Conservation (phyloP, 805 yeast genomes). For the Jamesozyma gamospora region DNA sequence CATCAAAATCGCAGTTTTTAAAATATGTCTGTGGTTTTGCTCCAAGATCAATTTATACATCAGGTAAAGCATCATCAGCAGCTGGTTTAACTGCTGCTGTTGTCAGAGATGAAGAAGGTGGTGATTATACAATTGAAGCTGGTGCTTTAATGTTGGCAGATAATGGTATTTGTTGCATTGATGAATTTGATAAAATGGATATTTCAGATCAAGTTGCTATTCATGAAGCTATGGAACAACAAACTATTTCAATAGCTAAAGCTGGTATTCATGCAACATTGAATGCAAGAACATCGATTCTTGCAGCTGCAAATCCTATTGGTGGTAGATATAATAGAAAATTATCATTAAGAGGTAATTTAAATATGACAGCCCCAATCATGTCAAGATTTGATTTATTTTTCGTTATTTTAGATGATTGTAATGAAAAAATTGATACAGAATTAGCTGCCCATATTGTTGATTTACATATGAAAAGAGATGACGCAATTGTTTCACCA, state of each 20-base stretch:
- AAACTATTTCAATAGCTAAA: conserved; percentile 94
- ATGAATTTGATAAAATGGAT: conserved; percentile 98
- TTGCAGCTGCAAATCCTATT: conserved; percentile 98
- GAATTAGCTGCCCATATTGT: conserved; percentile 89
- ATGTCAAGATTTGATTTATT: conserved; percentile 97
- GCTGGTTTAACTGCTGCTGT: conserved; percentile 99
- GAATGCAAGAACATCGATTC: conserved; percentile 90
- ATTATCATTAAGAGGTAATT: conserved; percentile 69
- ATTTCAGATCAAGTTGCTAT: conserved; percentile 91
- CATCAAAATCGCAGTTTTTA: conserved; percentile 90
- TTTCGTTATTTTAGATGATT: conserved; percentile 89
- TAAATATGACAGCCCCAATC: conserved; percentile 95
- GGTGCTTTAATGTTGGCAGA: conserved; percentile 98
- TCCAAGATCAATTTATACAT: conserved; percentile 91
- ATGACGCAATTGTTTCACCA: conserved; percentile 83
- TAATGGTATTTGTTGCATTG: conserved; percentile 96
- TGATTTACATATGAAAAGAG: conserved; percentile 81
- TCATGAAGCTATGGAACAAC: conserved; percentile 99
- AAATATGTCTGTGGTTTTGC: conserved; percentile 86
- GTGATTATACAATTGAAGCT: conserved; percentile 95
- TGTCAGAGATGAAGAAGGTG: conserved; percentile 92
- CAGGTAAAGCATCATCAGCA: conserved; percentile 97
- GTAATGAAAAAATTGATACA: conserved; percentile 83
- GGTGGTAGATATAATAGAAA: conserved; percentile 95
- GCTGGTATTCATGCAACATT: conserved; percentile 98